Evolutionary conservation across 23 red algal genomes (phyloP).

Genomic region (Gracilaria gracilis): DNA sequence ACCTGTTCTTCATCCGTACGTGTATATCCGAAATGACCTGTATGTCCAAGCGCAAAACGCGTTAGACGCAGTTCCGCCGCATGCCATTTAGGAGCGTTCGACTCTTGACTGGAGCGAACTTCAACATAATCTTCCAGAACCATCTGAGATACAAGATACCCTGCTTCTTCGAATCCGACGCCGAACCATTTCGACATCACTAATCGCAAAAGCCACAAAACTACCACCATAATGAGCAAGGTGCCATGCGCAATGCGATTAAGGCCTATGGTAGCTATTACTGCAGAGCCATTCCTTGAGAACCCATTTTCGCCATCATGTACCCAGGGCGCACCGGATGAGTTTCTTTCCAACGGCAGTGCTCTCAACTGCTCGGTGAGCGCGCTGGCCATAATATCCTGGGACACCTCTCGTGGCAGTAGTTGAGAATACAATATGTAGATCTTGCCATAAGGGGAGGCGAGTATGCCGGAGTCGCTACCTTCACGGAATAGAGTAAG

Average conservation of each 20-base stretch:
- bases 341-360: conserved; percentile 12
- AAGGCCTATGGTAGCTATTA: background rate
- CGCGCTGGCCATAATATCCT: background rate
- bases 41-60: background rate
- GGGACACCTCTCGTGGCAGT: background rate
- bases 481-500: background rate
- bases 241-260: background rate
- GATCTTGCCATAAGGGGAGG: background rate
- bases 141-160: background rate
- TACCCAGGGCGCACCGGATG: conserved; percentile 6
- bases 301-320: background rate
- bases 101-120: background rate
- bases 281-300: background rate
- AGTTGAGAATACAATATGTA: background rate
- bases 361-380: background rate
- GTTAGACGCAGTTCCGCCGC: background rate
- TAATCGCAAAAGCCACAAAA: background rate
- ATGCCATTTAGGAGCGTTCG: background rate
- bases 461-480: background rate
- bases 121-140: background rate
- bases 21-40: background rate
- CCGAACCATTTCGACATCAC: background rate
- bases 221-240: background rate
- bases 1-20: background rate
- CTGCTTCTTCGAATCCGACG: background rate